Conservation (phyloP, 805 yeast genomes). For the Wickerhamiella bombiphila region DNA sequence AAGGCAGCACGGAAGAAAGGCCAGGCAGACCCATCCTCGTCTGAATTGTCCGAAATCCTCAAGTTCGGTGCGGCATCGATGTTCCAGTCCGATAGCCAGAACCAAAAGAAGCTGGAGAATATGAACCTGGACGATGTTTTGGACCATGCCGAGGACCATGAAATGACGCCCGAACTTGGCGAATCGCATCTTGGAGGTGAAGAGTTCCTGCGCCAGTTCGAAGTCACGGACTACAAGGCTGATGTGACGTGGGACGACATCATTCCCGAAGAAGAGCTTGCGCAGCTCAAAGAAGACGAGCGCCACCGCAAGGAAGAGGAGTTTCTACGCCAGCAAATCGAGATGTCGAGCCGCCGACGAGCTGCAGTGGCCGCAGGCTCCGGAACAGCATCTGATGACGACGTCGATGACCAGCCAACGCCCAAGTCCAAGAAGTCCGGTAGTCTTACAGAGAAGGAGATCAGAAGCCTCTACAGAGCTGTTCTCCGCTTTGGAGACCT, state of each 20-base stretch:
- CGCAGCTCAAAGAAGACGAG: slow-evolving; percentile 81
- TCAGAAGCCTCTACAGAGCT: slow-evolving; percentile 72
- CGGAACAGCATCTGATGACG: slow-evolving; percentile 36
- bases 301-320: slow-evolving; percentile 74
- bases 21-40: slow-evolving; percentile 30
- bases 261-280: slow-evolving; percentile 86
- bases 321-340: slow-evolving; percentile 76
- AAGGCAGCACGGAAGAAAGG: slow-evolving; percentile 46
- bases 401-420: slow-evolving; percentile 14
- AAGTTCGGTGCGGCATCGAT: slow-evolving; percentile 97
- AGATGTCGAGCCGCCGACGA: slow-evolving; percentile 69
- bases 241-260: slow-evolving; percentile 99
- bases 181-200: slow-evolving; percentile 98
- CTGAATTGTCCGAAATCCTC: slow-evolving; percentile 81
- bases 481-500: slow-evolving; percentile 73
- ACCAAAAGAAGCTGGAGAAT: slow-evolving; percentile 89
- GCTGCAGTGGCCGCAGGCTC: slow-evolving; percentile 62
- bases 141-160: slow-evolving; percentile 93
- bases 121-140: slow-evolving; percentile 90
- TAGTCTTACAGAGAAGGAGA: slow-evolving; percentile 67
- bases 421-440: slow-evolving; percentile 27
- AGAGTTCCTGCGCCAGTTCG: slow-evolving; percentile 91
- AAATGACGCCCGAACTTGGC: slow-evolving; percentile 90
- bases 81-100: slow-evolving; percentile 91
- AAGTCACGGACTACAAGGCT: slow-evolving; percentile 96